Evolutionary conservation across 2,329 filamentous ascomycete genomes (phyloP).

Genomic region (Pseudogymnoascus sp.): DNA sequence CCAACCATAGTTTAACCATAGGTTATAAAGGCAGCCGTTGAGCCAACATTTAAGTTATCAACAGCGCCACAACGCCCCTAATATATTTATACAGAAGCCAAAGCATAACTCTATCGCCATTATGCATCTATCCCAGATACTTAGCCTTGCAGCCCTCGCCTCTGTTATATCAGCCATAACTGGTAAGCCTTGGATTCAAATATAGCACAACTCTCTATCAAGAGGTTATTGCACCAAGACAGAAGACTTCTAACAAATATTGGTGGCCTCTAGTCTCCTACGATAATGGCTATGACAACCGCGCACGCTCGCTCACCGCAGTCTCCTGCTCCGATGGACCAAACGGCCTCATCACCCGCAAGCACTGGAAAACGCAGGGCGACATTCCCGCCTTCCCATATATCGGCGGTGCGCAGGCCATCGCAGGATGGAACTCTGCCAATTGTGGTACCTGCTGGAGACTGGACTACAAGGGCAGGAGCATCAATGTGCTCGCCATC

Average conservation of each 20-base stretch:
- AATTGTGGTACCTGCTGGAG: slow-evolving; percentile 54
- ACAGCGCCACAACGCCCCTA: neutral
- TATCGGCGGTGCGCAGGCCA: slow-evolving; percentile 46
- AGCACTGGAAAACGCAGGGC: slow-evolving; percentile 51
- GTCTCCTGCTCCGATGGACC: slow-evolving; percentile 62
- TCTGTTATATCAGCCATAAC: neutral
- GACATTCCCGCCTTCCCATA: slow-evolving; percentile 44
- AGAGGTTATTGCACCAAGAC: neutral
- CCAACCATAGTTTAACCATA: neutral
- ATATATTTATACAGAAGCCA: neutral
- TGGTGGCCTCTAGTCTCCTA: slow-evolving; percentile 49
- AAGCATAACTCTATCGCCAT: neutral
- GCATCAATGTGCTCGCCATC: slow-evolving; percentile 49
- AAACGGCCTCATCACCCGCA: slow-evolving; percentile 57
- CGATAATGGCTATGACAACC: slow-evolving; percentile 63
- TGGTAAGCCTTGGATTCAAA: neutral
- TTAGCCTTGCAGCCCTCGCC: neutral
- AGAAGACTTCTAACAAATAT: neutral
- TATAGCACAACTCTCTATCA: neutral
- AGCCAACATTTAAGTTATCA: neutral
- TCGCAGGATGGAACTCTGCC: slow-evolving; percentile 48
- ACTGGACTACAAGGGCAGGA: slow-evolving; percentile 44
- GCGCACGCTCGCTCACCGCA: slow-evolving; percentile 43
- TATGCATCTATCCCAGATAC: neutral
- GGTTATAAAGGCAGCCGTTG: neutral